Evolutionary conservation across 1,139 yeast species (phyloP).

Genomic region (Pichia sp.): DNA sequence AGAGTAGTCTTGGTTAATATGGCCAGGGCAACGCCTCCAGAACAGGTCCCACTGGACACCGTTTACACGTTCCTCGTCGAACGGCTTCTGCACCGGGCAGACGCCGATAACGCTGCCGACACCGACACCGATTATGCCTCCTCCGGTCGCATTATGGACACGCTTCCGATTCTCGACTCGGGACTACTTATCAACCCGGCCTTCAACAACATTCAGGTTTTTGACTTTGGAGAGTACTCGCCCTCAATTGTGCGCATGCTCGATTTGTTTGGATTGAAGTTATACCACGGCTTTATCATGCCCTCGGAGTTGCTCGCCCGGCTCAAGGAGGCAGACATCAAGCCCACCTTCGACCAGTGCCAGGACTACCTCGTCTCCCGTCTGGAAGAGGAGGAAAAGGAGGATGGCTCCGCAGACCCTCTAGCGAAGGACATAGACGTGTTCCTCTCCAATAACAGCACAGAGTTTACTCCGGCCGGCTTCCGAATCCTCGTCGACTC

Average conservation of each 20-base stretch:
- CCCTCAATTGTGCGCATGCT: slow-evolving; percentile 32
- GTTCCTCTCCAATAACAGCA: slow-evolving; percentile 52
- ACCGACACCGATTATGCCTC: neutral
- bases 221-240: slow-evolving; percentile 27
- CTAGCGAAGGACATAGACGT: slow-evolving; percentile 6
- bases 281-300: slow-evolving; percentile 52
- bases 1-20: neutral
- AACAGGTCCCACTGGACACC: slow-evolving; percentile 1
- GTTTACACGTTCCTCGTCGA: slow-evolving; percentile 7
- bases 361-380: slow-evolving; percentile 39
- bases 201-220: slow-evolving; percentile 38
- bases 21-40: neutral
- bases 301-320: slow-evolving; percentile 25
- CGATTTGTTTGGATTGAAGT: slow-evolving; percentile 37
- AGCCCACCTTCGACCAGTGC: slow-evolving; percentile 37
- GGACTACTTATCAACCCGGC: slow-evolving; percentile 75
- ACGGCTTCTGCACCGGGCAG: neutral
- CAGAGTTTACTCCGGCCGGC: slow-evolving; percentile 72
- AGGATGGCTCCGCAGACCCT: slow-evolving; percentile 5
- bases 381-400: slow-evolving; percentile 6
- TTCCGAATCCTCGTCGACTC: slow-evolving; percentile 34
- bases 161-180: slow-evolving; percentile 60
- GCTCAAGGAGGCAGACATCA: slow-evolving; percentile 21
- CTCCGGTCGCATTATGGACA: slow-evolving; percentile 11
- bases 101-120: neutral